Evolutionary conservation across 2,329 filamentous ascomycete species (phyloP).

Genomic region (Botryosphaeria agaves): DNA sequence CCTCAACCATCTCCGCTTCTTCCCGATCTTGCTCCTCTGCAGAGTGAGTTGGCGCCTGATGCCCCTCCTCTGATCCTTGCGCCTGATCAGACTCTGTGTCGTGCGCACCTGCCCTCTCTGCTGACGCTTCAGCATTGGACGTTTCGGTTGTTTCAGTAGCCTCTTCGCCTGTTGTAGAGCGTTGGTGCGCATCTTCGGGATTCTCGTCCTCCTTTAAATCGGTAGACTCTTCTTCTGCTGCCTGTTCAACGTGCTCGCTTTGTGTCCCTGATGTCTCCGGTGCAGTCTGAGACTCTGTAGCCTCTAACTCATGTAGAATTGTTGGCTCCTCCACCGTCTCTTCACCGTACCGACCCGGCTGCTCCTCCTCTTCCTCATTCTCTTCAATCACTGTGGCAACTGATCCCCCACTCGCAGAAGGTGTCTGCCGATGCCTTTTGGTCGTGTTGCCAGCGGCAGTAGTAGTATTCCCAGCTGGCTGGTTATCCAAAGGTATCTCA

Average conservation of each 20-base stretch:
- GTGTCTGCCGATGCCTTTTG: conserved; percentile 66
- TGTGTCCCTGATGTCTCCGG: not conserved
- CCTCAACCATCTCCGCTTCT: not conserved
- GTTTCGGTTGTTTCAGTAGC: not conserved
- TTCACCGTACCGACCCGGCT: conserved; percentile 1
- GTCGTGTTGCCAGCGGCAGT: conserved; percentile 50
- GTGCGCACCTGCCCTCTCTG: not conserved
- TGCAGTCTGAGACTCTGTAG: not conserved
- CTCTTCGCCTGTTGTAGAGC: not conserved
- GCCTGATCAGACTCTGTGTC: not conserved
- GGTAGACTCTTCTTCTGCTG: not conserved
- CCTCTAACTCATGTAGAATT: not conserved
- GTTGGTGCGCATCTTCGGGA: not conserved
- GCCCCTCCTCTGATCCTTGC: not conserved
- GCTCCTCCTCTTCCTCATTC: conserved; percentile 54
- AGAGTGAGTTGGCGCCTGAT: not conserved
- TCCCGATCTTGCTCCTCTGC: too few relatives aligned
- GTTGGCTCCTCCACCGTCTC: not conserved
- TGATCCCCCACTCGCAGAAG: conserved; percentile 53
- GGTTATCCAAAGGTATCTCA: conserved; percentile 9
- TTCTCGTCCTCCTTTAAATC: not conserved
- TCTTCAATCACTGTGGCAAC: conserved; percentile 72
- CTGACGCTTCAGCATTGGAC: not conserved
- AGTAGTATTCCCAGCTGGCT: conserved; percentile 22
- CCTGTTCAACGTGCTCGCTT: not conserved